Percentiles rank a stretch among this genome's conserved stretches.
These are phyloP conservation scores for Chimonanthus praecox DNA, from an alignment of 164 flowering plant species.

Conservation along the genomic window DNA sequence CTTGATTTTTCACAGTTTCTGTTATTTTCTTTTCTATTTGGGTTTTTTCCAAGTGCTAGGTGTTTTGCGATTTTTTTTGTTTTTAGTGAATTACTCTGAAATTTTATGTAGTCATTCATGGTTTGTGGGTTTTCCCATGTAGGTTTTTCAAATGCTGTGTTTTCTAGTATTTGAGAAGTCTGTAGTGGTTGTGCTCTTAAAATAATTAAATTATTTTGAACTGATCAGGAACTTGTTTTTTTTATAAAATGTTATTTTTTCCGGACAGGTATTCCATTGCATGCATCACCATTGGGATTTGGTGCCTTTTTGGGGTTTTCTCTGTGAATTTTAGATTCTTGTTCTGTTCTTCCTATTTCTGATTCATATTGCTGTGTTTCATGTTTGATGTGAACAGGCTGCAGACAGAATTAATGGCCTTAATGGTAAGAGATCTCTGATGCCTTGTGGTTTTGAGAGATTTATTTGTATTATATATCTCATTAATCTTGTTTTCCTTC, in stretches of 20 bases:
- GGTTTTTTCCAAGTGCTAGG: neutral
- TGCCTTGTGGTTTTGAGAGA: neutral
- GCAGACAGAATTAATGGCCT: conserved; percentile 27
- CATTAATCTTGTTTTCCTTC: neutral
- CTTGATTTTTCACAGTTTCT: neutral
- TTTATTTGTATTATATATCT: neutral
- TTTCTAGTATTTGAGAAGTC: neutral
- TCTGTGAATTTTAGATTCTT: neutral
- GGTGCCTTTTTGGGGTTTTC: neutral
- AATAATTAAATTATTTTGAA: neutral
- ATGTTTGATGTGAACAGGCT: conserved; percentile 14
- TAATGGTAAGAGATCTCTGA: conserved; percentile 20
- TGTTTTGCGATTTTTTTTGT: neutral
- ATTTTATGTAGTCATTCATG: neutral
- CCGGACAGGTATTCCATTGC: neutral
- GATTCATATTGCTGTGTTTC: neutral
- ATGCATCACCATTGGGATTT: neutral
- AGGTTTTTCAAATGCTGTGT: neutral
- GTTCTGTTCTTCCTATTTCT: neutral
- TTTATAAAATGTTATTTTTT: neutral
- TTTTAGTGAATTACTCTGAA: neutral
- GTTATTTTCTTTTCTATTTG: neutral
- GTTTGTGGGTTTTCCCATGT: neutral
- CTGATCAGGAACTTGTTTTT: neutral
- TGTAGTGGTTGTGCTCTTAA: no score